phyloP scores from a whole-genome alignment of 768 basidiomycete species.

The Phlegmacium glaucopus region DNA sequence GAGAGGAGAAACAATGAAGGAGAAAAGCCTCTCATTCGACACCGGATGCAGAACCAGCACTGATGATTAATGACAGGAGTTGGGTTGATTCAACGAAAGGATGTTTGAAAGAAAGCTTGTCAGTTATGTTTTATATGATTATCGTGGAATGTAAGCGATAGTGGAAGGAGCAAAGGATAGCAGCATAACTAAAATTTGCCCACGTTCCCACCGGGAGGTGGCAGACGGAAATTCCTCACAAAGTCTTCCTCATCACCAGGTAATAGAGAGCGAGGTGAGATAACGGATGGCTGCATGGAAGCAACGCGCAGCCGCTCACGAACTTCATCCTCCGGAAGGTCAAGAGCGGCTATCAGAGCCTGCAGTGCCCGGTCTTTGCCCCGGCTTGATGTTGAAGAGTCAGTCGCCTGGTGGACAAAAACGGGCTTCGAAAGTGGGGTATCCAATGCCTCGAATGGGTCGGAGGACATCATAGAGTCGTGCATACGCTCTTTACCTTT shows the following conservation, averaged over 20 bases:
- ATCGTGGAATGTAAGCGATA: too few species aligned
- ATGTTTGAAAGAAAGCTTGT: too few species aligned
- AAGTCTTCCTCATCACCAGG: slow-evolving; percentile 35
- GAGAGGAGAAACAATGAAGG: too few species aligned
- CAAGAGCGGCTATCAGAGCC: slow-evolving; percentile 68
- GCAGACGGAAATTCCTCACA: slow-evolving; percentile 36
- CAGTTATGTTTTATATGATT: too few species aligned
- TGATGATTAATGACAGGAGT: too few species aligned
- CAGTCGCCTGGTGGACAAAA: slow-evolving; percentile 23
- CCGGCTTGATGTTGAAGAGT: slow-evolving; percentile 35
- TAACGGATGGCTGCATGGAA: slow-evolving; percentile 55
- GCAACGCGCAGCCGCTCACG: slow-evolving; percentile 51
- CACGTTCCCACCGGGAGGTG: slow-evolving; percentile 19
- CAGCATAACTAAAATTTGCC: too few species aligned
- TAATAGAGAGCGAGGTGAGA: slow-evolving; percentile 29
- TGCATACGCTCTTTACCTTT: slow-evolving; percentile 34
- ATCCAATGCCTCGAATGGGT: slow-evolving; percentile 42
- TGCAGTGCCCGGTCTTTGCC: slow-evolving; percentile 54
- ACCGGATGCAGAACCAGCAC: too few species aligned
- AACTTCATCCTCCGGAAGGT: slow-evolving; percentile 42
- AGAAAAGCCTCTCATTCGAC: too few species aligned
- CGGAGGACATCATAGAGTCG: slow-evolving; percentile 12
- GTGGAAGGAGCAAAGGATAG: too few species aligned
- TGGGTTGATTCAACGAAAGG: too few species aligned
- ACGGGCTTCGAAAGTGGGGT: slow-evolving; percentile 25